Conservation (phyloP, 257 asterid genomes). For the Thymus quinquecostatus region DNA sequence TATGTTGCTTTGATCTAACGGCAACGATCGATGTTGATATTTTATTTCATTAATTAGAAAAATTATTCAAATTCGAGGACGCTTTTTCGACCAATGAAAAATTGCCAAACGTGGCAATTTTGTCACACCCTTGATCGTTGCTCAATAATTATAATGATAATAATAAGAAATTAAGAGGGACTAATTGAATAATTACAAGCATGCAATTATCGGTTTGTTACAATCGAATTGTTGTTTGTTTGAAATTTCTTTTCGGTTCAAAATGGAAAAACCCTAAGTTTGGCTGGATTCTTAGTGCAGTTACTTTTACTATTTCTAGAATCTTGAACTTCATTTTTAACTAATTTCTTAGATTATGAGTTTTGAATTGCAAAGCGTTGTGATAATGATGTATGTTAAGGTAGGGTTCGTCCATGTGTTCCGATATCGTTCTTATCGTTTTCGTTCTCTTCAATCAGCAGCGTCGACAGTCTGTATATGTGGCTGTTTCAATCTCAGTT, state of each 20-base stretch:
- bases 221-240: not conserved
- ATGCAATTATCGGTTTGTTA: not conserved
- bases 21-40: conserved; percentile 2
- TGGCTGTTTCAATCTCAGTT: too few relatives aligned
- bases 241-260: not conserved
- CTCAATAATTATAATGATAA: not conserved
- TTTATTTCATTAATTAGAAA: not conserved
- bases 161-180: not conserved
- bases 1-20: conserved; percentile 10
- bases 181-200: not conserved
- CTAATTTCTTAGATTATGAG: not conserved
- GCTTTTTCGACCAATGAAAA: not conserved
- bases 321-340: not conserved
- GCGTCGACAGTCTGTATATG: too few relatives aligned
- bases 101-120: conserved; percentile 4
- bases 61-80: not conserved
- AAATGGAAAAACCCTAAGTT: not conserved
- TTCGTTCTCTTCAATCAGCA: too few relatives aligned
- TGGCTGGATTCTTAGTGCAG: not conserved
- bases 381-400: too few relatives aligned
- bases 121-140: not conserved
- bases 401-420: not conserved
- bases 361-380: not conserved
- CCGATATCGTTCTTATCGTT: not conserved
- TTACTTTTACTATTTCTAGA: not conserved